A percentile compares a stretch with the other conserved stretches of the same genome.
Conservation (phyloP, 257 asterid genomes). For the Solanum acaule region DNA sequence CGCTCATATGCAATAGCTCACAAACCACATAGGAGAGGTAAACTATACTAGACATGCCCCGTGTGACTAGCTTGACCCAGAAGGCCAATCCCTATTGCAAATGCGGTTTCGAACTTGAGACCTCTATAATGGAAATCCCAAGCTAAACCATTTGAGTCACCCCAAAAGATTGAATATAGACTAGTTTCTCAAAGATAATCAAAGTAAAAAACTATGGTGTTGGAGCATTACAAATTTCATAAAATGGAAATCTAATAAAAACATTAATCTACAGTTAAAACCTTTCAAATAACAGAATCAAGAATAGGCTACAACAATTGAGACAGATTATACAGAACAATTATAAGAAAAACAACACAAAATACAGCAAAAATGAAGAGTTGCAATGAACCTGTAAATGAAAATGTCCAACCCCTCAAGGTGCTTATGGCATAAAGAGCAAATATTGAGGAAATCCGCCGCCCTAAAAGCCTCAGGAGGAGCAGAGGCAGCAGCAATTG, state of each 20-base stretch:
- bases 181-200: neutral
- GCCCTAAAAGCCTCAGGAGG: constrained; percentile 7
- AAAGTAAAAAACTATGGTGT: neutral
- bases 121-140: neutral
- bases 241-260: neutral
- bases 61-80: neutral
- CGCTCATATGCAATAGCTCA: neutral
- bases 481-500: neutral
- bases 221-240: neutral
- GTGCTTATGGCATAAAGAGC: constrained; percentile 66
- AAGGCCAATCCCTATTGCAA: neutral
- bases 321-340: neutral
- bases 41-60: neutral
- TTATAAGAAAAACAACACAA: neutral
- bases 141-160: neutral
- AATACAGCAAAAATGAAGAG: neutral
- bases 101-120: neutral
- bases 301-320: neutral
- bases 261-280: neutral
- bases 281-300: neutral
- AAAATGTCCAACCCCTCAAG: constrained; percentile 86
- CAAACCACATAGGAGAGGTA: neutral
- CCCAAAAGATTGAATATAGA: neutral
- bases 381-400: constrained; percentile 60
- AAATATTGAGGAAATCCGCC: constrained; percentile 50